Base-by-base conservation (phyloP, 2,329 filamentous ascomycete species). In the Elsinoe batatas region DNA sequence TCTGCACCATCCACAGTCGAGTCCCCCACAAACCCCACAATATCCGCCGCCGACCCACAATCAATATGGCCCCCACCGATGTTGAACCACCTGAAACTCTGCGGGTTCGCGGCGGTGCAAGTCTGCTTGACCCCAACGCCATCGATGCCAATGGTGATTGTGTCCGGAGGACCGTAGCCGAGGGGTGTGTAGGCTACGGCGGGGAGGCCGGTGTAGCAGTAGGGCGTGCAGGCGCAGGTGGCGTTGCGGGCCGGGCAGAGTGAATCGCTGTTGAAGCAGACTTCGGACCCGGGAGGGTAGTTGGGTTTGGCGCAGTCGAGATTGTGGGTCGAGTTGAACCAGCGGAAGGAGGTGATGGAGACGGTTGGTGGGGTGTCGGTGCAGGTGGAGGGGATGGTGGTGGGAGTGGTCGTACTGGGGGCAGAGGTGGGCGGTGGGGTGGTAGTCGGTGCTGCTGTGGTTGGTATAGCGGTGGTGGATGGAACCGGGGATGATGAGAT, bases 261-360 rank as follows among this genome's bases (percentile, higher is more conserved):
- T 3, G 26, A 12, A 15, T 44, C 46, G 38, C 37, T 43, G 51
- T 36, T 46, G 40, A 40, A 55, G 53, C 53, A 55, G 22, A 55
- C 53, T 20, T 44, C 20, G 26, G 53, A 22, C 37, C 36, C 32
- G 40, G 53, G 13, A 20, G 53, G 53, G 53, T 20, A 42, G 38
- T 38, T 36, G 22, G 38, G 47, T 40, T 47, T 32, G 32, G 40
- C 53, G 53, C 53, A 55, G 53, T 55, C 53, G 42, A 55, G 53
- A 32, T 55, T 55, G 53, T 55, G 53, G 32, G 53, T 55, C 12
- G 53, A 46, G 40, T 55, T 47, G 37, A 55, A 46, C 40, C 38
- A 55, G 40, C 12, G 11, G 53, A 55, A 55, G 42, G 53, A 33
- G 18, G 53, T 55, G 22, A 55, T 55, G 37, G 40, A 37, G 38